Evolutionary conservation across 2,329 filamentous ascomycete species (phyloP), one percentile per base, ranked within the genome.

Genomic region (Incumbomyces lentus): DNA sequence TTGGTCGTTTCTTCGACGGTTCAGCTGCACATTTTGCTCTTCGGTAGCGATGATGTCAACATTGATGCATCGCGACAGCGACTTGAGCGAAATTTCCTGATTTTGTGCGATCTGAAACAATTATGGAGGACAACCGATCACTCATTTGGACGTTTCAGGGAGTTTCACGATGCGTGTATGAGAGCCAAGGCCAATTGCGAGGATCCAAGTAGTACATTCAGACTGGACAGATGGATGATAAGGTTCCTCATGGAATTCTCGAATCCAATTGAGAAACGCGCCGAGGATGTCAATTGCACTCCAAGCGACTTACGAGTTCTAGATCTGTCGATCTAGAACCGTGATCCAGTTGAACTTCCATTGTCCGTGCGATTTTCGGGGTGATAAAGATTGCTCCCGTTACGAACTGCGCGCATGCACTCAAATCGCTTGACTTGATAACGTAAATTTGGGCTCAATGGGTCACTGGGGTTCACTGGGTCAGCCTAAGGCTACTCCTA

Each of bases 1-100:
- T 58, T 70, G 4, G 66, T 71, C 8, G 66, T 73, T 22, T 62
- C 68, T 0, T 73, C 69, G 1, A 70, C 70, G 0, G 62, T 72
- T 0, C 65, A 71, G 41, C 62, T 73, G 11, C 69, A 73, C 47
- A 71, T 60, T 0, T 58, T 73, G 1, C 61, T 73, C 1, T 71
- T 72, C 46, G 59, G 59, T 37, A 55, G 55, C 1, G 59, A 64
- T 16, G 62, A 68, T 16, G 50, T 47, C 3, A 59, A 68, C 38
- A 64, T 70, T 6, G 46, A 52, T 0, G 53, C 57, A 2, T 64
- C 69, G 1, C 61, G 62, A 26, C 49, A 47, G 6, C 59, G 63
- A 6, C 58, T 73, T 1, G 68, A 69, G 50, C 58, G 59, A 16
- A 73, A 73, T 46, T 73, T 73, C 47, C 59, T 65, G 49, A 65